Evolutionary conservation across 176 grass and related monocot species (phyloP), one percentile per base, ranked within the genome.

Genomic region (Saccharum officinarum): DNA sequence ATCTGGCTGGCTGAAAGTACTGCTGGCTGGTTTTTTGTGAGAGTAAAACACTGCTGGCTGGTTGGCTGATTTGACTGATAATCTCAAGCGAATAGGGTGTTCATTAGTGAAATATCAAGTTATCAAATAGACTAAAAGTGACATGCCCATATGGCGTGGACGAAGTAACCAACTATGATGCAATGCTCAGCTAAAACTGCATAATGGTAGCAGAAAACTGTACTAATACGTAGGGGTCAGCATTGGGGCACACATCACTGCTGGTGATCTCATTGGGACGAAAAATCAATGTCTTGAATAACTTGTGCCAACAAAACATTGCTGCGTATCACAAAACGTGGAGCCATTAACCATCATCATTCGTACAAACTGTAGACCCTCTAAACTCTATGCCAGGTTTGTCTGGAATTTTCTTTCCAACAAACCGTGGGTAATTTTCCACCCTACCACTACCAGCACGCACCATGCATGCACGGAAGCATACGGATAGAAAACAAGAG

Each of bases 71-170:
- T n/a, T n/a, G n/a, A n/a, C n/a, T n/a, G n/a, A n/a, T n/a, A n/a
- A n/a, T n/a, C n/a, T n/a, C n/a, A n/a, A n/a, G n/a, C n/a, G n/a
- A n/a, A n/a, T n/a, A n/a, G n/a, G n/a, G n/a, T n/a, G n/a, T n/a
- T 63, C 22, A 79, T 46, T 59, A 45, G 44, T 78, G 80, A 47
- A 74, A 59, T 36, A 66, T 83, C 55, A 55, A 63, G 10, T 79
- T 59, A 71, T 78, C 67, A 82, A 63, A 37, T 66, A 38, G 55
- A 76, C 83, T 62, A 13, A 28, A 34, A 49, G 36, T 9, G 68
- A 88, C 50, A 44, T 65, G 75, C 36, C 5, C 23, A 78, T n/a
- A 50, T 1, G 6, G 20, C 12, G 0, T 5, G 59, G 37, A 67
- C 84, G 73, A 73, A 28, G 55, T 23, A 59, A 59, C 55, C 8